Conservation (phyloP, 139 green algal species). For the Coelastrella sp. region DNA sequence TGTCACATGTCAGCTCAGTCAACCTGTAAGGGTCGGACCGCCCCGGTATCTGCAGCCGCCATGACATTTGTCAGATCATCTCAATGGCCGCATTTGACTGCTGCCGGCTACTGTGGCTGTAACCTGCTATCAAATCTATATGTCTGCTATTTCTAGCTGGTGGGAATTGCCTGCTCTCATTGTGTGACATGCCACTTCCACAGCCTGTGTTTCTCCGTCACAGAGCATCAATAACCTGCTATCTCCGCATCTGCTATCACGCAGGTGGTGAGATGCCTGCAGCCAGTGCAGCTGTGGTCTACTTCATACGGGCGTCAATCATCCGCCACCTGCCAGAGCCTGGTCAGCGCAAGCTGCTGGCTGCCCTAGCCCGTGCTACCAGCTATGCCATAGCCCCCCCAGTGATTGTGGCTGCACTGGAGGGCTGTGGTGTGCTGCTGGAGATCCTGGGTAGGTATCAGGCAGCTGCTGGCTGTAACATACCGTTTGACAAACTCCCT, state of each 20-base stretch:
- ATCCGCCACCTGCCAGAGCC: conserved; percentile 82
- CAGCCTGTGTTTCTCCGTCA: too few species aligned
- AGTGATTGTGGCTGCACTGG: conserved; percentile 57
- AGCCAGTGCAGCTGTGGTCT: conserved; percentile 75
- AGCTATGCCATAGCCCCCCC: conserved; percentile 40
- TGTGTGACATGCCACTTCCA: too few species aligned
- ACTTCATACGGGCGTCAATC: conserved; percentile 82
- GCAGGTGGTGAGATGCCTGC: conserved; percentile 50
- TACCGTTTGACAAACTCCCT: neutral
- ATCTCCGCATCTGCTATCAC: neutral
- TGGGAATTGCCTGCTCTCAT: too few species aligned
- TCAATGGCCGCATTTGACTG: too few species aligned
- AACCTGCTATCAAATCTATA: neutral
- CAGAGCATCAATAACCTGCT: too few species aligned
- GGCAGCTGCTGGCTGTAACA: neutral
- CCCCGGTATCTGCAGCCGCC: too few species aligned
- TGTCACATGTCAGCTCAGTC: too few species aligned
- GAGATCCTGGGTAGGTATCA: conserved; percentile 81
- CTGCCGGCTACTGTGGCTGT: neutral
- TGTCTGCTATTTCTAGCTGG: too few species aligned
- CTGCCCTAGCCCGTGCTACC: conserved; percentile 59
- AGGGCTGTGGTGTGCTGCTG: conserved; percentile 78
- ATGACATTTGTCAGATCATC: too few species aligned
- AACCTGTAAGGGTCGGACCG: too few species aligned
- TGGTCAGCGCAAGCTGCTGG: conserved; percentile 74